Conservation (phyloP, 2,329 filamentous ascomycete species). For the Paramyrothecium roridum region DNA sequence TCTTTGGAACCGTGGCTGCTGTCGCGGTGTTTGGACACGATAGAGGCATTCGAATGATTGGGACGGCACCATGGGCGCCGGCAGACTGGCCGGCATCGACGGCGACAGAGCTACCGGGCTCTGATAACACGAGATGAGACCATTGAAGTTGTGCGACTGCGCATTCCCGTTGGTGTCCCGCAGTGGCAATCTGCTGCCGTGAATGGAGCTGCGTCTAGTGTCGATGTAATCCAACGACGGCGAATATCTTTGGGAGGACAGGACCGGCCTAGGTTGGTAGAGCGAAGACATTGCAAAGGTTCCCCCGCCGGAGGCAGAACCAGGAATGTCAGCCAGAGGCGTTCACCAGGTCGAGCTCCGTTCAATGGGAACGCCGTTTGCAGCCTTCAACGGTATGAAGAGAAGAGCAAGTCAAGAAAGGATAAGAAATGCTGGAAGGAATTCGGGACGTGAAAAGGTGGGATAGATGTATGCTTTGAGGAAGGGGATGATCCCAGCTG, state of each 20-base stretch:
- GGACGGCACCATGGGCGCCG: constrained; percentile 49
- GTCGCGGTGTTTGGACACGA: constrained; percentile 31
- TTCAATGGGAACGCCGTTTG: constrained; percentile 7
- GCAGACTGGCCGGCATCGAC: constrained; percentile 43
- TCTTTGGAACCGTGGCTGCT: constrained; percentile 30
- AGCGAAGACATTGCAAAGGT: constrained; percentile 31
- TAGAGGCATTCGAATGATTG: constrained; percentile 42
- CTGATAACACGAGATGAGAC: constrained; percentile 41
- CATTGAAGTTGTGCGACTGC: constrained; percentile 39
- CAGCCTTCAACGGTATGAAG: constrained; percentile 22
- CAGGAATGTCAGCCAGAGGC: constrained; percentile 28
- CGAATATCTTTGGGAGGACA: constrained; percentile 50
- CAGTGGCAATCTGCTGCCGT: constrained; percentile 41
- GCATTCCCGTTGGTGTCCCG: constrained; percentile 51
- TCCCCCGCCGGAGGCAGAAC: constrained; percentile 10
- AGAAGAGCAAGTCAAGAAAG: constrained; percentile 28
- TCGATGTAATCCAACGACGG: constrained; percentile 45
- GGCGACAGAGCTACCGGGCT: constrained; percentile 38
- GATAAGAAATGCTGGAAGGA: constrained; percentile 41
- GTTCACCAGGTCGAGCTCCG: constrained; percentile 10
- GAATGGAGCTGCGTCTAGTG: constrained; percentile 35
- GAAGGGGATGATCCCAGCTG: constrained; percentile 30
- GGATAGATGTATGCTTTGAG: constrained; percentile 36
- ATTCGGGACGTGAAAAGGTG: constrained; percentile 40
- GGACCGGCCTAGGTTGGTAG: constrained; percentile 41